Conservation (phyloP, 805 yeast genomes). For the Candida dendrica region DNA sequence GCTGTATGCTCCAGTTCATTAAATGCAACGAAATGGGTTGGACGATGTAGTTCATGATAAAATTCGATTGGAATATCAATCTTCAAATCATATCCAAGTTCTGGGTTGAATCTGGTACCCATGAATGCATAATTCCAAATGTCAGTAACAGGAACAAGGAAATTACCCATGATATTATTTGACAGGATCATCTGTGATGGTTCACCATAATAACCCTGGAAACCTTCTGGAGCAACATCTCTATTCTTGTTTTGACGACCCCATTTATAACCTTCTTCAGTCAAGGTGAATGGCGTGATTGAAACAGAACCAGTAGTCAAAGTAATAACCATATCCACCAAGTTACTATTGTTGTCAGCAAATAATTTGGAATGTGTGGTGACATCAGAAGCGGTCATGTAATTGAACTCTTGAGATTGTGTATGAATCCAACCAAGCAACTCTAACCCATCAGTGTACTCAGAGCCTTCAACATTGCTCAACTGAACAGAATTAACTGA, state of each 20-base stretch:
- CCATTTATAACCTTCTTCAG: slow-evolving; percentile 70
- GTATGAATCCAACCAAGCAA: slow-evolving; percentile 95
- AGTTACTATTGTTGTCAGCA: slow-evolving; percentile 25
- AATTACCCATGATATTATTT: slow-evolving; percentile 71
- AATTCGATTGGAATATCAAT: slow-evolving; percentile 75
- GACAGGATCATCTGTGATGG: slow-evolving; percentile 68
- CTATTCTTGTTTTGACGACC: slow-evolving; percentile 57
- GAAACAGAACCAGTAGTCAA: slow-evolving; percentile 83
- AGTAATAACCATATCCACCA: slow-evolving; percentile 57
- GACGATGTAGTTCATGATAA: slow-evolving; percentile 83
- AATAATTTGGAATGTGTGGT: slow-evolving; percentile 43
- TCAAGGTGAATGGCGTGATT: slow-evolving; percentile 55
- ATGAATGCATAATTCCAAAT: slow-evolving; percentile 90
- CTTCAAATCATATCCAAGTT: slow-evolving; percentile 54
- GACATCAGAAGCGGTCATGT: slow-evolving; percentile 66
- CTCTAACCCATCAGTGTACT: slow-evolving; percentile 50
- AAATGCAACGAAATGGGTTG: slow-evolving; percentile 77
- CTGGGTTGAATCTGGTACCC: slow-evolving; percentile 74
- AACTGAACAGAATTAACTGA: slow-evolving; percentile 44
- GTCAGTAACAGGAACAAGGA: slow-evolving; percentile 75
- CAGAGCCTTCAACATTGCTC: slow-evolving; percentile 42
- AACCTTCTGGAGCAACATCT: slow-evolving; percentile 57
- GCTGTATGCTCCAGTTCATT: slow-evolving; percentile 50
- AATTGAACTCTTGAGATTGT: slow-evolving; percentile 55
- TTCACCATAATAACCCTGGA: slow-evolving; percentile 48